These are phyloP conservation scores for Sporisorium graminicola DNA, from an alignment of 1,284 basidiomycete genomes.

Conservation along the genomic window DNA sequence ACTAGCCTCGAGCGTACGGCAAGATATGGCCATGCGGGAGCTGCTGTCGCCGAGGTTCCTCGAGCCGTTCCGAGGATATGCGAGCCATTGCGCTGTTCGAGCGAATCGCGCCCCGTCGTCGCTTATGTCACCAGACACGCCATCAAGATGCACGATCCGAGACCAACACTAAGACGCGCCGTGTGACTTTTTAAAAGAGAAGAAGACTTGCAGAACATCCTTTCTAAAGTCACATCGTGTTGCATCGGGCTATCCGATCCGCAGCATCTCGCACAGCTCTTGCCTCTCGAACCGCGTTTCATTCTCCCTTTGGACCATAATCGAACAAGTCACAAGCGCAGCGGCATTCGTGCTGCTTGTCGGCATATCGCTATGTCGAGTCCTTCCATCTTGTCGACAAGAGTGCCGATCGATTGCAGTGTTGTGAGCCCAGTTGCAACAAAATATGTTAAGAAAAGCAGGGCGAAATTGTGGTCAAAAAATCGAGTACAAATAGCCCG, in stretches of 20 bases:
- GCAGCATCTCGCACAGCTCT: neutral
- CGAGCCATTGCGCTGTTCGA: neutral
- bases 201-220: too few species aligned
- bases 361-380: too few species aligned
- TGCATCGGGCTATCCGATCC: neutral
- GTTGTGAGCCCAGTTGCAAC: neutral
- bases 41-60: neutral
- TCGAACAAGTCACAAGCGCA: too few species aligned
- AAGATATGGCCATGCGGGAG: neutral
- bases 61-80: neutral
- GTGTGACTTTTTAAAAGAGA: neutral
- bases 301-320: too few species aligned
- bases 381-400: neutral
- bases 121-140: neutral
- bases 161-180: conserved; percentile 9
- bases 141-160: conserved; percentile 1
- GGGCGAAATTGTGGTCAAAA: neutral
- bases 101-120: neutral
- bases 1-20: neutral
- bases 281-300: neutral
- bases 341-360: too few species aligned
- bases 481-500: too few species aligned
- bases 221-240: conserved; percentile 3
- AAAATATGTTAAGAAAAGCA: neutral
- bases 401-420: neutral